Evolutionary conservation across 1,139 yeast genomes (phyloP).

Genomic region (Pichiaceae sp.): DNA sequence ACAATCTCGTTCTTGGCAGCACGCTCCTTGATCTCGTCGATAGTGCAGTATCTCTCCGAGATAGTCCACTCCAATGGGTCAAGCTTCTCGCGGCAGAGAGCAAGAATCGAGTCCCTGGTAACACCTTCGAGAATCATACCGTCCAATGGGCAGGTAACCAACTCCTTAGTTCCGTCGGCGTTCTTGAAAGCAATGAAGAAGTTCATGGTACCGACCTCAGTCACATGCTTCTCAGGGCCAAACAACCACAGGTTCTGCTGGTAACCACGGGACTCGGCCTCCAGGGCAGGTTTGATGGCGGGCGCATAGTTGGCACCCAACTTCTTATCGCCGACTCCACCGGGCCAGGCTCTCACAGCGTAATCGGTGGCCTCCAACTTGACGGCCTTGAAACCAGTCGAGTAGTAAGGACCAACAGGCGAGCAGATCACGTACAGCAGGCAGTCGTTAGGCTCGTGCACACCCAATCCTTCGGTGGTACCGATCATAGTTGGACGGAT

Average conservation of each 20-base stretch:
- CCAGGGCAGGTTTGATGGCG: constrained; percentile 78
- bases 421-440: constrained; percentile 79
- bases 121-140: constrained; percentile 97
- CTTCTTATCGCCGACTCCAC: constrained; percentile 93
- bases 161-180: constrained; percentile 70
- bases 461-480: constrained; percentile 81
- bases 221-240: constrained; percentile 80
- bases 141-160: constrained; percentile 93
- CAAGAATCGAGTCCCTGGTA: constrained; percentile 82
- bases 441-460: constrained; percentile 71
- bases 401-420: constrained; percentile 91
- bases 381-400: constrained; percentile 92
- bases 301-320: constrained; percentile 98
- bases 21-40: constrained; percentile 69
- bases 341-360: constrained; percentile 98
- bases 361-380: constrained; percentile 88
- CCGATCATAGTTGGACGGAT: constrained; percentile 94
- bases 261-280: constrained; percentile 84
- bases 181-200: constrained; percentile 77
- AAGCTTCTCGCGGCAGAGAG: constrained; percentile 66
- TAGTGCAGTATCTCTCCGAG: constrained; percentile 75
- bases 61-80: constrained; percentile 69
- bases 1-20: constrained; percentile 74
- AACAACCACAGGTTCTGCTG: constrained; percentile 95
- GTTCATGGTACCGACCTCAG: constrained; percentile 98